Evolutionary conservation across 1,284 basidiomycete genomes (phyloP), one percentile per base, ranked within the genome.

Genomic region (Lentinula novae-zelandiae): DNA sequence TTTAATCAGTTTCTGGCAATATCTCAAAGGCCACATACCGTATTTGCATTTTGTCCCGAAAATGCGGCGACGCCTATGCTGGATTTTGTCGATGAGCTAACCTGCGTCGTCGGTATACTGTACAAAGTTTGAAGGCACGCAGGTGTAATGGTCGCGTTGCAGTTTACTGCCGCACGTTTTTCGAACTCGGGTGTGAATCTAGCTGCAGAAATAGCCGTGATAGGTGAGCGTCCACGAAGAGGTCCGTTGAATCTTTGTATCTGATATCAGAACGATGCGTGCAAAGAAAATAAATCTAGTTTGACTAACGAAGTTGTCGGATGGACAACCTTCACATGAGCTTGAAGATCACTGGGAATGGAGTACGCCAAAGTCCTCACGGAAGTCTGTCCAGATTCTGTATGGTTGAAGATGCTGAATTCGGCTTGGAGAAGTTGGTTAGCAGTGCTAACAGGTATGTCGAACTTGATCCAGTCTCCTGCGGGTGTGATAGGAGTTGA

Each of bases 391-490:
- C 68, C 68, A 49, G 71, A 71, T 42, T 70, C 67, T 4, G 64
- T 67, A 62, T 81, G 78, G 7, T 58, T 62, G 67, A 76, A 82
- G 20, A 76, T 62, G 58, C 71, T 66, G 65, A 79, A 82, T 34
- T 74, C 67, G 15, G 71, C 69, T 34, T 70, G 71, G 50, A 81
- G 71, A 65, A 80, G 75, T 22, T 69, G 64, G 62, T 81, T 76
- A 1, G 81, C 82, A 61, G 77, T 67, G 13, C 69, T 68, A n/a
- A 82, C 75, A 12, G 81, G 73, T n/a, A 82, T 71, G 2, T 67
- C 66, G 51, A 82, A 62, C 10, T 69, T 71, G 48, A 84, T 66
- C 75, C 77, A 82, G 63, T 81, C 78, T 12, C 78, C 79, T 15
- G 75, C 69, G 55, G 70, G 27, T 17, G 46, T 56, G 12, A 49